Evolutionary conservation across 768 basidiomycete genomes (phyloP).

Genomic region (Auriscalpium microsporum): DNA sequence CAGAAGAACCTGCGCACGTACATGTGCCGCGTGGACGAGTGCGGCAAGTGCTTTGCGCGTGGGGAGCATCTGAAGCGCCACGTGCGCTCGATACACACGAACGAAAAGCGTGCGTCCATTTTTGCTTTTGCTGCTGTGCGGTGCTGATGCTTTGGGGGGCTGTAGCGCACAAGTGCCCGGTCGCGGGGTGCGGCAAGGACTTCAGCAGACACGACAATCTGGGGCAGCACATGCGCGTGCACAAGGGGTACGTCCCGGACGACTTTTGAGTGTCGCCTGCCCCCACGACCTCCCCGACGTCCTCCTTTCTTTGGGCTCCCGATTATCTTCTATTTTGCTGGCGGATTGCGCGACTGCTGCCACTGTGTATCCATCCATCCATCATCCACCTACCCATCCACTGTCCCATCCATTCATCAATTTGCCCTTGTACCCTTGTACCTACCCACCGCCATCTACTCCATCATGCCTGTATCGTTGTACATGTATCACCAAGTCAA

Average conservation of each 20-base stretch:
- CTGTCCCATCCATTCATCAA: too few relatives aligned
- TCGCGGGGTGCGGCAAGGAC: constrained; percentile 72
- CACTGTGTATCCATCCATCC: too few relatives aligned
- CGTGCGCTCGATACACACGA: constrained; percentile 80
- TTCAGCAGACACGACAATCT: constrained; percentile 87
- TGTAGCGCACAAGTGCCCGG: constrained; percentile 73
- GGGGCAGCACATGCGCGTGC: constrained; percentile 81
- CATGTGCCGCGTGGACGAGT: constrained; percentile 71
- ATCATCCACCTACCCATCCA: too few relatives aligned
- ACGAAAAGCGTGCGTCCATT: constrained; percentile 75
- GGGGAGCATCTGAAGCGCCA: constrained; percentile 90
- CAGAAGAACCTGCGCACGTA: constrained; percentile 35
- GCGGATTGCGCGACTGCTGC: too few relatives aligned
- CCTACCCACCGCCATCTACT: too few relatives aligned
- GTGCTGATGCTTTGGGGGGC: constrained; percentile 9
- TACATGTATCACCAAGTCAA: too few relatives aligned
- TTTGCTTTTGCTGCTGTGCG: constrained; percentile 6
- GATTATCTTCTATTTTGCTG: too few relatives aligned
- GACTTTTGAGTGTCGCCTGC: neutral
- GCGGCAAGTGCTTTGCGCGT: constrained; percentile 81
- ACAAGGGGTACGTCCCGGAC: constrained; percentile 30
- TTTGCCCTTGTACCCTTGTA: too few relatives aligned
- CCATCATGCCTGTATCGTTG: too few relatives aligned
- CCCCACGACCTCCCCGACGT: too few relatives aligned
- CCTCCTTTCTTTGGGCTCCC: too few relatives aligned